Percentiles rank a stretch among this genome's conserved stretches.
Evolutionary conservation across 805 yeast species (phyloP).

Genomic region (Yarrowia keelungensis): DNA sequence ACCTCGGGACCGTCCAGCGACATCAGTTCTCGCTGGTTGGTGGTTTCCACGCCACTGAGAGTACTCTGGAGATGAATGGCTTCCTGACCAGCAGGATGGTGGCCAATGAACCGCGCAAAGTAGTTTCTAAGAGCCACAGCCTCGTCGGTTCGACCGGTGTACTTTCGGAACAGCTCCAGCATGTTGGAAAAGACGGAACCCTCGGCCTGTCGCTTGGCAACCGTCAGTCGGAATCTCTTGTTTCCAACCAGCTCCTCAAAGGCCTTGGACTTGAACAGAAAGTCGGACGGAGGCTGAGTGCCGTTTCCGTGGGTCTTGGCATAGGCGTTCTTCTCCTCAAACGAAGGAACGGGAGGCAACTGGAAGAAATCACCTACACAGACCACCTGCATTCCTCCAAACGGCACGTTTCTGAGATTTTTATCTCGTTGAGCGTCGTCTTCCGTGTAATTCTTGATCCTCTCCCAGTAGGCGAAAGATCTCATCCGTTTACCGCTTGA

Average conservation of each 20-base stretch:
- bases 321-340: slow-evolving; percentile 4
- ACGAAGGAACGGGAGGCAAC: slow-evolving; percentile 75
- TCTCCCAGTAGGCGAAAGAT: too few species aligned
- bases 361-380: slow-evolving; percentile 93
- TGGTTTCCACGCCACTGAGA: not conserved
- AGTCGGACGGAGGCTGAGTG: slow-evolving; percentile 3
- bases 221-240: slow-evolving; percentile 7
- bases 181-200: slow-evolving; percentile 20
- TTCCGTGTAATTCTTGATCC: not conserved
- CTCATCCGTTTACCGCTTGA: too few species aligned
- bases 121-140: not conserved
- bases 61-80: not conserved
- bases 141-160: not conserved
- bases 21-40: slow-evolving; percentile 6
- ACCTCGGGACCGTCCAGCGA: slow-evolving; percentile 18
- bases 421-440: not conserved
- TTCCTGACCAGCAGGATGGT: not conserved
- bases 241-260: not conserved
- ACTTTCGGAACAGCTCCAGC: slow-evolving; percentile 21
- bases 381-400: slow-evolving; percentile 89
- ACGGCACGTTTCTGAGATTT: slow-evolving; percentile 56
- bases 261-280: slow-evolving; percentile 13
- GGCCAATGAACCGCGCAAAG: slow-evolving; percentile 1
- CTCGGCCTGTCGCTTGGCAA: slow-evolving; percentile 15
- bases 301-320: not conserved